Evolutionary conservation across 306 rosid species (phyloP).

Genomic region (Vigna radiata): DNA sequence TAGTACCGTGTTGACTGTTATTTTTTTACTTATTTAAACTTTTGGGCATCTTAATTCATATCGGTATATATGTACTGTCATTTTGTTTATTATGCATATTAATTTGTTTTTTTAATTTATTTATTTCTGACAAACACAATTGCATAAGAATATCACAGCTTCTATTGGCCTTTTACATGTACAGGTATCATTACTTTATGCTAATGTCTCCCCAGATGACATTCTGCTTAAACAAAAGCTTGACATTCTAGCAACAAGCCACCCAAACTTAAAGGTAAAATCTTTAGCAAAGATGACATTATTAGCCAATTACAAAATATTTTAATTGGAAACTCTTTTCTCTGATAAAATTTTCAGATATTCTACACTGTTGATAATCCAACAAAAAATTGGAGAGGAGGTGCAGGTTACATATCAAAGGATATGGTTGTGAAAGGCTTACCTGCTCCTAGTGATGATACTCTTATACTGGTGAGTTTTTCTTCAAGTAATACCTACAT

Average conservation of each 20-base stretch:
- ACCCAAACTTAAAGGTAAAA: slow-evolving; percentile 89
- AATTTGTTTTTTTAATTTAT: neutral
- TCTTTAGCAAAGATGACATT: slow-evolving; percentile 1
- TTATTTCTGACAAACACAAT: neutral
- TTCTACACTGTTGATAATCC: slow-evolving; percentile 89
- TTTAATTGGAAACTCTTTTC: slow-evolving; percentile 17
- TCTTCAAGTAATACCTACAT: slow-evolving; percentile 19
- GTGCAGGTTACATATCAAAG: slow-evolving; percentile 83
- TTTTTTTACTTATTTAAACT: slow-evolving; percentile 14
- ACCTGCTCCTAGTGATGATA: slow-evolving; percentile 79
- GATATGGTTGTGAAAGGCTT: slow-evolving; percentile 87
- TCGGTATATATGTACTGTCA: slow-evolving; percentile 20
- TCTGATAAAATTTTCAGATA: slow-evolving; percentile 55
- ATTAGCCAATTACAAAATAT: slow-evolving; percentile 9
- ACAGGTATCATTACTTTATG: slow-evolving; percentile 89
- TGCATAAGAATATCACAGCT: slow-evolving; percentile 36
- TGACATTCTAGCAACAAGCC: slow-evolving; percentile 77
- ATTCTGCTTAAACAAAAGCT: slow-evolving; percentile 95
- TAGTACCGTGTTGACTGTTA: slow-evolving; percentile 2
- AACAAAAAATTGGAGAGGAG: slow-evolving; percentile 89
- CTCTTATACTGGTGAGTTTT: slow-evolving; percentile 86
- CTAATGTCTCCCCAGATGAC: slow-evolving; percentile 90
- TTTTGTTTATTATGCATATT: slow-evolving; percentile 28
- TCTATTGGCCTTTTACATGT: slow-evolving; percentile 45
- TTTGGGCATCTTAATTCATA: slow-evolving; percentile 32